phyloP scores from a whole-genome alignment of 495 filamentous ascomycete genomes.

The Penicillium soppii region DNA sequence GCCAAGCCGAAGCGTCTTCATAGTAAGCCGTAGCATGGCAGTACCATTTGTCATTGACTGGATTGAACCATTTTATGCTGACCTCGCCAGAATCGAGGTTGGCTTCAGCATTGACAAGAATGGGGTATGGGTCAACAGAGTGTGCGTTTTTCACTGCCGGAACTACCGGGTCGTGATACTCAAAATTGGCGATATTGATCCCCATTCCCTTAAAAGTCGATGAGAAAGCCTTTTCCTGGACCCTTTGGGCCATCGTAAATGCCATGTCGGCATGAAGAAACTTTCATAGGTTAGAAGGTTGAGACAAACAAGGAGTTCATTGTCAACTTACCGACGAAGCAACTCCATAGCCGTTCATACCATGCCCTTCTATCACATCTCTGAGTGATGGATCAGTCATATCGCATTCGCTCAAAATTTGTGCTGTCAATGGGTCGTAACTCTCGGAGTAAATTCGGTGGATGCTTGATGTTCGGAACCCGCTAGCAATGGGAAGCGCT shows the following conservation, averaged over 20 bases:
- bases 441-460: conserved; percentile 8
- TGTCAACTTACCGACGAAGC: conserved; percentile 14
- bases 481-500: background rate
- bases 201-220: background rate
- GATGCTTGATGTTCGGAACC: conserved; percentile 13
- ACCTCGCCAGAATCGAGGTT: too few relatives aligned
- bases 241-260: too few relatives aligned
- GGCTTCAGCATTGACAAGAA: too few relatives aligned
- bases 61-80: too few relatives aligned
- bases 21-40: too few relatives aligned
- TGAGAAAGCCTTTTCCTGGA: too few relatives aligned
- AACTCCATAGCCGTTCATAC: conserved; percentile 1
- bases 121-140: too few relatives aligned
- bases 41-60: too few relatives aligned
- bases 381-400: background rate
- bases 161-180: conserved; percentile 7
- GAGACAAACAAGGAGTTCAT: conserved; percentile 6
- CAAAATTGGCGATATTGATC: conserved; percentile 29
- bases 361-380: background rate
- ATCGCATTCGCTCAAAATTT: background rate
- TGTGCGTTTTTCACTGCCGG: too few relatives aligned
- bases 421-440: background rate
- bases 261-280: too few relatives aligned
- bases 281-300: conserved; percentile 4
- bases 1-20: too few relatives aligned